Base-by-base conservation (phyloP, 176 grass and related monocot species). In the Musa schizocarpa region DNA sequence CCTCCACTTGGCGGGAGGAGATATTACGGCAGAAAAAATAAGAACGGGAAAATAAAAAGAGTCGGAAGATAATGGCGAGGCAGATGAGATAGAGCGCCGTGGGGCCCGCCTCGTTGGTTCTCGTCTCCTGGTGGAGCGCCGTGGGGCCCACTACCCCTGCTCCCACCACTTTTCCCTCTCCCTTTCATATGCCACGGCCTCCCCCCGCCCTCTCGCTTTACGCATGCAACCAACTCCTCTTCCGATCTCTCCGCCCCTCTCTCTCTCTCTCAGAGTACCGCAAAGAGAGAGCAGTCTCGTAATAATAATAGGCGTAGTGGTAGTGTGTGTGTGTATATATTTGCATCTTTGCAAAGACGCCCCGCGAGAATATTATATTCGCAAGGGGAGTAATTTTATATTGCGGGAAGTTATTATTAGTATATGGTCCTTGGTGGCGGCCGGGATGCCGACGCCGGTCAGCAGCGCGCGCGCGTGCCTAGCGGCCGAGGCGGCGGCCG, bases 381-480 rank as follows among this genome's bases (percentile, higher is more conserved):
- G 50, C 8, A 21, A 50, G 22, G 63, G 21, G 20, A 65, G n/a
- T 25, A 65, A 65, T 65, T 65, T 65, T 25, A 65, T 65, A 65
- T 65, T 65, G 63, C 21, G 0, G 63, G 27, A 22, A 65, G 51
- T 72, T 54, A 73, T 57, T 79, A 65, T 88, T 69, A 71, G 73
- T 81, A 73, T 9, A 77, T 53, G 68, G 53, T 71, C 68, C 77
- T 70, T 54, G 21, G 9, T 65, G n/a, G 43, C 52, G 20, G 74
- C 52, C 34, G 63, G 63, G 63, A 95, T 96, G 92, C 13, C 25
- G 12, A 86, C 72, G 13, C 64, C 76, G 71, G 76, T 71, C 23
- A 77, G 71, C 68, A 75, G 24, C 29, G 83, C 83, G 65, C 83
- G 83, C 24, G 54, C 54, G 43, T 81, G 79, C 50, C 74, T 86